Percentiles rank a stretch among this genome's conserved stretches.
These are phyloP conservation scores for Scheffersomyces stambukii DNA, from an alignment of 1,139 yeast species.

Conservation along the genomic window DNA sequence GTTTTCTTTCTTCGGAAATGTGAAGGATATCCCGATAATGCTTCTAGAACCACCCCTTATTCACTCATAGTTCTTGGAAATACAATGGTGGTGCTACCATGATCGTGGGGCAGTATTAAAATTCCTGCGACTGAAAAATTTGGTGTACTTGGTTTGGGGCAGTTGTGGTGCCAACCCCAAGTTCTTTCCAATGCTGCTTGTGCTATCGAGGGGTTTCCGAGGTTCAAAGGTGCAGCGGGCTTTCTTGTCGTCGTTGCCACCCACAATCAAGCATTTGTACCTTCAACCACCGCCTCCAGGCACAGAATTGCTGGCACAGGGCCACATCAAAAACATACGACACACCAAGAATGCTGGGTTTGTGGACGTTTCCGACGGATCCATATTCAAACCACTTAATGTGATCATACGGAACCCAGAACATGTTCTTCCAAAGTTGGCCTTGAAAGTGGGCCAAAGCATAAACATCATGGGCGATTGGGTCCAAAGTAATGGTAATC, in stretches of 20 bases:
- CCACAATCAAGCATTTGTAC: slow-evolving; percentile 34
- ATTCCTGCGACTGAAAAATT: too few species aligned
- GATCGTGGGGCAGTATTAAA: too few species aligned
- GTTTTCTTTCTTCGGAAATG: too few species aligned
- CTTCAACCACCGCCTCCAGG: slow-evolving; percentile 24
- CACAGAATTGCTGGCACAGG: slow-evolving; percentile 29
- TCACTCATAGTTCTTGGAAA: too few species aligned
- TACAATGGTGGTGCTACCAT: too few species aligned
- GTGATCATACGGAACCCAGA: slow-evolving; percentile 46
- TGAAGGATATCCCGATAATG: too few species aligned
- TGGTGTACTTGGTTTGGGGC: too few species aligned
- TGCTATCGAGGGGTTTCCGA: background rate
- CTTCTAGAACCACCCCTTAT: too few species aligned
- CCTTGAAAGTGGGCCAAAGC: slow-evolving; percentile 43
- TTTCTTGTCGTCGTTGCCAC: too few species aligned
- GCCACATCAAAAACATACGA: slow-evolving; percentile 76
- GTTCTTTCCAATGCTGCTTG: too few species aligned
- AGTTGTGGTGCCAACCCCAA: too few species aligned
- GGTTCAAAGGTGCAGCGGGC: background rate
- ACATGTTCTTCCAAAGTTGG: slow-evolving; percentile 41
- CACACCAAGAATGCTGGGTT: slow-evolving; percentile 73
- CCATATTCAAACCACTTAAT: slow-evolving; percentile 50
- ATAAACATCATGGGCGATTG: slow-evolving; percentile 30
- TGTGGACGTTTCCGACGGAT: slow-evolving; percentile 77
- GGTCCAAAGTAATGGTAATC: slow-evolving; percentile 30